A percentile compares a stretch with the other conserved stretches of the same genome.
These are phyloP conservation scores for Coix lacrymajobi DNA, from an alignment of 176 grass and related monocot genomes.

Conservation along the genomic window DNA sequence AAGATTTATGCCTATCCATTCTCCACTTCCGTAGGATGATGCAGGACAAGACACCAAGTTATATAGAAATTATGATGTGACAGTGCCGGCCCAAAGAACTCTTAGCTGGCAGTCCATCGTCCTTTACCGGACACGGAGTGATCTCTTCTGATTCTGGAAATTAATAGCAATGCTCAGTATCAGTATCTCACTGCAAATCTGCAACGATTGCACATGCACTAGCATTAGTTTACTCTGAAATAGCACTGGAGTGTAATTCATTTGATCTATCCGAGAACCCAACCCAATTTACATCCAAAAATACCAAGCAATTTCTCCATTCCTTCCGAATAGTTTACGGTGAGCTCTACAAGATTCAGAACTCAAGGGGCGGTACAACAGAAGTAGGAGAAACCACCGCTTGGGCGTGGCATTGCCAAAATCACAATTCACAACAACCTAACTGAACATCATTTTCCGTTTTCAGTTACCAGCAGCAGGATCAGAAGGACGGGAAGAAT, in stretches of 20 bases:
- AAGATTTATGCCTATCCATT: no score
- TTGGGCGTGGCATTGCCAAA: background rate
- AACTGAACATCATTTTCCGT: background rate
- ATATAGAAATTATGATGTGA: conserved; percentile 25
- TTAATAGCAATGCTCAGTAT: background rate
- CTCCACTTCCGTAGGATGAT: conserved; percentile 9
- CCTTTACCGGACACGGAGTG: conserved; percentile 2
- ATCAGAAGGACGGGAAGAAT: conserved; percentile 87
- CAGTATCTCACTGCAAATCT: conserved; percentile 20
- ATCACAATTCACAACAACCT: background rate
- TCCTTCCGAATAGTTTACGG: conserved; percentile 3
- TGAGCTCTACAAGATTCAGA: conserved; percentile 45
- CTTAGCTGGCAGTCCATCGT: background rate
- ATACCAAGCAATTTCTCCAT: conserved; percentile 1
- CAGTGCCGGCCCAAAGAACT: background rate
- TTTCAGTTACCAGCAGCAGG: background rate
- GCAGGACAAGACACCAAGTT: conserved; percentile 10
- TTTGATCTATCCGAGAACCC: background rate
- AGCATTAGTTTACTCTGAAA: background rate
- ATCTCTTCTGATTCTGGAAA: background rate
- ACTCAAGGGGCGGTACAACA: background rate
- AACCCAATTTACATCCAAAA: conserved; percentile 35
- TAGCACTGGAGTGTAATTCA: background rate
- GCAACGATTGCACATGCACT: background rate
- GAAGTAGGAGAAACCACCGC: conserved; percentile 1